Evolutionary conservation across 129 eudicot species (phyloP), one percentile per base, ranked within the genome.

Genomic region (Heracleum sosnowskyi): DNA sequence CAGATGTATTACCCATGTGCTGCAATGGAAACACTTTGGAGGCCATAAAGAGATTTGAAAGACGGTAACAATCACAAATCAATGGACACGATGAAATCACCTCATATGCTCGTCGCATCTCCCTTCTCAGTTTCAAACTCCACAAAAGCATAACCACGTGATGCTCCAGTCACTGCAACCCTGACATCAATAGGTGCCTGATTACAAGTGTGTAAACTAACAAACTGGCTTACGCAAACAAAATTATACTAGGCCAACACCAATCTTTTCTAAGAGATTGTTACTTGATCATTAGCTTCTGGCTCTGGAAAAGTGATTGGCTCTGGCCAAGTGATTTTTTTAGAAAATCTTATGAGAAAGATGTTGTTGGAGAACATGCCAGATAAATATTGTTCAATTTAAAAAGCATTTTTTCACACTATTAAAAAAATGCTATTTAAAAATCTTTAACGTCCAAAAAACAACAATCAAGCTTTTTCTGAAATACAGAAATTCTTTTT

Each of bases 71-170:
- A 77, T 62, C 22, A 36, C 29, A 77, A 39, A 41, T 51, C 22
- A 77, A 63, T 40, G 9, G 37, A 63, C 31, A 77, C 51, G 2
- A 29, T 24, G n/a, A 42, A 20, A 75, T 44, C 44, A 91, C 98
- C 98, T 88, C 92, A 86, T 88, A 96, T 17, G 99, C 97, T 82
- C 87, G 89, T 35, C 86, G 91, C 99, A 86, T 96, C 75, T 96
- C 97, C 82, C 90, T n/a, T 87, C 80, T 96, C 99, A 76, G 90
- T 84, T 83, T 92, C 91, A 84, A 77, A 96, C 75, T 90, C 97
- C 45, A 96, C 93, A 84, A 96, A 96, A 29, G 89, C 99, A 87
- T 90, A 96, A 71, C 99, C 97, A 75, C 87, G 87, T 51, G 99
- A 96, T 78, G 99, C 99, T 73, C 99, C 99, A 1, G 99, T 96